Evolutionary conservation across 345 rosid species (phyloP).

Genomic region (Balakata baccata): DNA sequence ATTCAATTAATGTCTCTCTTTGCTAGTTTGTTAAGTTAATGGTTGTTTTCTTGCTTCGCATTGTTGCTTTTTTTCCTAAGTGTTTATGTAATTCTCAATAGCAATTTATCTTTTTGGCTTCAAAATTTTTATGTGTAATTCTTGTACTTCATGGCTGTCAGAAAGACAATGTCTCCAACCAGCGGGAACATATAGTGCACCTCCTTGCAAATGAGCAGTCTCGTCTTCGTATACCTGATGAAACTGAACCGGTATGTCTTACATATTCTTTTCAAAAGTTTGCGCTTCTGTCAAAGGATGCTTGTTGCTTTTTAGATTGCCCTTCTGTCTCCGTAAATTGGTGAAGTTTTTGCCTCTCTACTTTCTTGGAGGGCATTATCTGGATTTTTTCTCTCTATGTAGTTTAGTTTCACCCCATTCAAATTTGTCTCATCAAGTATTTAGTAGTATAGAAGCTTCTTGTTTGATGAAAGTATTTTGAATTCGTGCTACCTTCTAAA

Average conservation of each 20-base stretch:
- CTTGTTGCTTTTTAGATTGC: neutral
- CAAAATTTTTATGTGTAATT: constrained; percentile 1
- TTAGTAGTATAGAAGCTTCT: constrained; percentile 3
- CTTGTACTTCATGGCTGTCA: constrained; percentile 27
- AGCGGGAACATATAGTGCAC: constrained; percentile 91
- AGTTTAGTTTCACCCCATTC: neutral
- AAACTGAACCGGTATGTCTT: constrained; percentile 66
- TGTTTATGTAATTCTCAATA: neutral
- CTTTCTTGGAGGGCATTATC: neutral
- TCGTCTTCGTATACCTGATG: constrained; percentile 64
- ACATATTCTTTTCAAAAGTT: constrained; percentile 1
- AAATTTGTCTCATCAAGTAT: neutral
- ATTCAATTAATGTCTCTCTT: neutral
- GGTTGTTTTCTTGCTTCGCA: neutral
- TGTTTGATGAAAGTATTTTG: neutral
- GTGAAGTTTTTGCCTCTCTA: neutral
- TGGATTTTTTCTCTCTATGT: neutral
- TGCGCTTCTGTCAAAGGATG: neutral
- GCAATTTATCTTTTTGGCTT: neutral
- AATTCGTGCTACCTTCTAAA: neutral
- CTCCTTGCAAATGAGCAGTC: constrained; percentile 93
- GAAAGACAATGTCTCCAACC: constrained; percentile 94
- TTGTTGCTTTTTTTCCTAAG: neutral
- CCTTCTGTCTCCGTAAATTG: neutral
- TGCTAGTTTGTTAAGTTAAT: neutral